phyloP scores from a whole-genome alignment of 306 rosid genomes.

The Clitoria ternatea region DNA sequence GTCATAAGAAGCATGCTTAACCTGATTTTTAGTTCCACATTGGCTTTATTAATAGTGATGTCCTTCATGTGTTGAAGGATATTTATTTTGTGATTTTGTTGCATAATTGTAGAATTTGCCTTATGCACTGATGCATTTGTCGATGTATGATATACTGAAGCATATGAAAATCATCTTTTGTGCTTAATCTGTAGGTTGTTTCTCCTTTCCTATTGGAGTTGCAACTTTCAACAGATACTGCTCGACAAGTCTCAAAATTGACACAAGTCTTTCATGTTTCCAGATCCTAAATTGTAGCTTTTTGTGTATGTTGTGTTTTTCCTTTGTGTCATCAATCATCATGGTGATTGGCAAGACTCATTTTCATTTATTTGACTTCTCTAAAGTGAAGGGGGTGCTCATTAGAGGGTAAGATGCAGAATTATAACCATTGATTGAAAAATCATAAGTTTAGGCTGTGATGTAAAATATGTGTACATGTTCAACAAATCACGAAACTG shows the following conservation, averaged over 20 bases:
- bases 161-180: neutral
- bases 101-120: neutral
- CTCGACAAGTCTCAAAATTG: neutral
- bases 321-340: neutral
- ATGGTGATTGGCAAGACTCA: no score
- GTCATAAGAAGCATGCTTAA: constrained; percentile 8
- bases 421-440: no score
- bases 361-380: no score
- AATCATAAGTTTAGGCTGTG: no score
- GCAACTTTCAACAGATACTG: neutral
- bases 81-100: no score
- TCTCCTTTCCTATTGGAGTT: neutral
- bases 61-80: neutral
- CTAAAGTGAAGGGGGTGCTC: no score
- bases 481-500: no score
- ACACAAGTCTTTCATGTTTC: neutral
- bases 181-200: neutral
- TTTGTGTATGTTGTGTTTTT: constrained; percentile 18
- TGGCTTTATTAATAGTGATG: neutral
- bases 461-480: no score
- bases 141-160: neutral
- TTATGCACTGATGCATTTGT: no score
- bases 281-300: neutral
- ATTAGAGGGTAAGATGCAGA: no score
- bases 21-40: constrained; percentile 22